Evolutionary conservation across 257 asterid genomes (phyloP).

Genomic region (Penstemon barbatus): DNA sequence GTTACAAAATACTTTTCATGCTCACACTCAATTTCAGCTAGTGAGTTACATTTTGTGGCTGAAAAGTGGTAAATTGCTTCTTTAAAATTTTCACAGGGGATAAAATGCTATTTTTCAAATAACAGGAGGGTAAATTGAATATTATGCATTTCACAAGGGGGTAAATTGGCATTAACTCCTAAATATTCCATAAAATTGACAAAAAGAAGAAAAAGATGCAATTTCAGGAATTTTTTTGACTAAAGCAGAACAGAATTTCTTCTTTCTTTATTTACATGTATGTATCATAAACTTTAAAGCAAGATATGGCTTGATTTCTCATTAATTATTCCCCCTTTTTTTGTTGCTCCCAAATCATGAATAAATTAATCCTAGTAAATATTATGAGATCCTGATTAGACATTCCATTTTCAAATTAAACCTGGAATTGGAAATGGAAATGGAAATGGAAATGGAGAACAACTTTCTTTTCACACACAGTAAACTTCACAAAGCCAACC

Average conservation of each 20-base stretch:
- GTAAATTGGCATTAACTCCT: too few species aligned
- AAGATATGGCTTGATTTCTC: constrained; percentile 25
- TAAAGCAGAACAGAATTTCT: constrained; percentile 8
- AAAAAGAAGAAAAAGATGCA: not conserved
- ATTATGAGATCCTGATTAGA: constrained; percentile 8
- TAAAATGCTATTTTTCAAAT: not conserved
- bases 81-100: too few species aligned
- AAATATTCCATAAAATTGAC: too few species aligned
- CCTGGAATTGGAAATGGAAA: not conserved
- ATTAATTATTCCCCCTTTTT: constrained; percentile 20
- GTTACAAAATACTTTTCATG: too few species aligned
- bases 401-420: not conserved
- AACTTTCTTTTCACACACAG: not conserved
- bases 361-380: constrained; percentile 8
- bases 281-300: constrained; percentile 26
- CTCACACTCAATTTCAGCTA: too few species aligned
- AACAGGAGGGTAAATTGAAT: not conserved
- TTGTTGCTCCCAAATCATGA: not conserved
- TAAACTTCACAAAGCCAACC: not conserved
- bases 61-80: not conserved
- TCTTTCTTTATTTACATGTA: not conserved
- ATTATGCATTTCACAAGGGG: too few species aligned
- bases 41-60: not conserved
- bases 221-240: not conserved
- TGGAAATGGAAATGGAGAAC: not conserved